Evolutionary conservation across 305 asterid genomes (phyloP), one percentile per base, ranked within the genome.

Genomic region (Plantago lanceolata): DNA sequence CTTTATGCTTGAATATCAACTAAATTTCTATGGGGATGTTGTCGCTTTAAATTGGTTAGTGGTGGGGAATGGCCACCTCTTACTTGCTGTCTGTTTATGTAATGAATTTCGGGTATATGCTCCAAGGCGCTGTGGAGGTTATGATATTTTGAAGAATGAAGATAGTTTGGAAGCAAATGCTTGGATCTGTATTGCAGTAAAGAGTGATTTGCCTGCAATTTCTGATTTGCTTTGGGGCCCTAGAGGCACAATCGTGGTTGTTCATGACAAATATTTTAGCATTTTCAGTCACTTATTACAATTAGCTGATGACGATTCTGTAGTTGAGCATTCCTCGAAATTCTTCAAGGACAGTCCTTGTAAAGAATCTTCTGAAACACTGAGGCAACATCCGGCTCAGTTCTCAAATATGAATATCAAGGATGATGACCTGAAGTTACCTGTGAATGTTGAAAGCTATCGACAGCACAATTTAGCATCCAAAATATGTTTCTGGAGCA

Each of bases 191-290:
- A 77, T 90, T 70, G 97, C 97, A 24, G 76, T 67, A 58, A 73
- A 69, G 68, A 76, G 70, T 66, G 78, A 76, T 66, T 48, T 74
- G 73, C 86, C 90, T 68, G 74, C 78, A 58, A 79, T 82, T 69
- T 79, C 70, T n/a, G 87, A 87, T 69, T 89, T 93, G 72, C 84
- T 78, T 67, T 93, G 99, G 99, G 97, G 96, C 55, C 95, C 99
- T 61, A 89, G 82, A 73, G 92, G 92, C 57, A 76, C 82, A 35
- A 65, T 79, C 66, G 68, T 84, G 73, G 80, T 82, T 63, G 82
- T 88, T 78, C 95, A 90, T 66, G 75, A 72, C 8, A 65, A 78
- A 35, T 87, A 85, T 75, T 85, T 93, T 67, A 78, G 86, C 76
- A 68, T 87, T 68, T 90, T 81, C 77, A 85, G 89, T 70, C 87